phyloP scores from a whole-genome alignment of 2,329 filamentous ascomycete species.

The Colletotrichum caudatum region DNA sequence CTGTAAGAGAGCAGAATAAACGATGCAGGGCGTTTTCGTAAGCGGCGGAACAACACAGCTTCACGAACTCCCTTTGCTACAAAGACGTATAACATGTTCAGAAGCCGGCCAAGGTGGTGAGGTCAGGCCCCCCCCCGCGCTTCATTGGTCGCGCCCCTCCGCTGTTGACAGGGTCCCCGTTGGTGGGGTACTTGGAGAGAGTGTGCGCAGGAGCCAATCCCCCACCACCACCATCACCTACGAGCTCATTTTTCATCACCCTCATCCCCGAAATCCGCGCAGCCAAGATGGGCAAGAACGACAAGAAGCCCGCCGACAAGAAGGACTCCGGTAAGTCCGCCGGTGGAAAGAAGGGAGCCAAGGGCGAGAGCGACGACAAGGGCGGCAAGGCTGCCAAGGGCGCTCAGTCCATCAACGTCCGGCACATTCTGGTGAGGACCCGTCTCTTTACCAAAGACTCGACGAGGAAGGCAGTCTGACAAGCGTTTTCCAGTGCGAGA shows the following conservation, averaged over 20 bases:
- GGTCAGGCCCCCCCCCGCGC: conserved; percentile 5
- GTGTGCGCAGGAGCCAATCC: conserved; percentile 3
- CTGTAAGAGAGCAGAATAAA: background rate
- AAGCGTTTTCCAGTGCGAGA: conserved; percentile 69
- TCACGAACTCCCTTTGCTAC: background rate
- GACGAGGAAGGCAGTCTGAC: conserved; percentile 2
- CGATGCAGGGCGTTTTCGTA: background rate
- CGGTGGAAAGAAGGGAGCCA: conserved; percentile 53
- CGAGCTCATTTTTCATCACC: conserved; percentile 24
- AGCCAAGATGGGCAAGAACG: conserved; percentile 39
- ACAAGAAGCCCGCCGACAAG: conserved; percentile 49
- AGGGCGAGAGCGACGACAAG: conserved; percentile 48
- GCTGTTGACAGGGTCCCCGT: background rate
- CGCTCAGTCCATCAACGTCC: conserved; percentile 77
- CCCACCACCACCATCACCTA: conserved; percentile 29
- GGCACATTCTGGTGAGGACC: conserved; percentile 73
- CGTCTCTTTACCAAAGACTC: background rate
- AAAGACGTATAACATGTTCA: background rate
- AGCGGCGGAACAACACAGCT: background rate
- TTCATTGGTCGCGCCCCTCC: conserved; percentile 7
- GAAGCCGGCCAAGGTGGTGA: conserved; percentile 6
- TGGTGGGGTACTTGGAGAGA: conserved; percentile 6
- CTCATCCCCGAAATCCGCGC: conserved; percentile 10
- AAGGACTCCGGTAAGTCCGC: conserved; percentile 46
- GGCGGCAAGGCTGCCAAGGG: conserved; percentile 65